These are phyloP conservation scores for Cynara cardunculus DNA, from an alignment of 129 eudicot species.

Conservation along the genomic window DNA sequence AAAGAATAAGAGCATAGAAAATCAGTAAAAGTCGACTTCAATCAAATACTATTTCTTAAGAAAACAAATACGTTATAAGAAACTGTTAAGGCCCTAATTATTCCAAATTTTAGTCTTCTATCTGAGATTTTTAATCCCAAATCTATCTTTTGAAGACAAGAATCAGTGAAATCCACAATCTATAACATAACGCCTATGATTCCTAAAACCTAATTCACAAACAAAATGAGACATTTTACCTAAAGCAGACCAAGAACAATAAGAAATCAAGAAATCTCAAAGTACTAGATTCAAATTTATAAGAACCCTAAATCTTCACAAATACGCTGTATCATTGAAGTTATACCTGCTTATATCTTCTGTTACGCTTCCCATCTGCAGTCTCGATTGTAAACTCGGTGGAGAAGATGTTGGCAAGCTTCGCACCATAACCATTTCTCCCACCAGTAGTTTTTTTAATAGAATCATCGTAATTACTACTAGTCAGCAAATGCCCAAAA, in stretches of 20 bases:
- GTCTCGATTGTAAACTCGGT: conserved; percentile 84
- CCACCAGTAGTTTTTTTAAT: conserved; percentile 96
- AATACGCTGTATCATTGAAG: not conserved
- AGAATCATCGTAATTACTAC: conserved; percentile 84
- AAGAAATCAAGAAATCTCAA: not conserved
- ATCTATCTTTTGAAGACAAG: not conserved
- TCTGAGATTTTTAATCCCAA: not conserved
- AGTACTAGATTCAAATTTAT: not conserved
- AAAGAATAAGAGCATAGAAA: not conserved
- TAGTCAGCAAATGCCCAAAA: conserved; percentile 89
- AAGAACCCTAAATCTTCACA: conserved; percentile 4
- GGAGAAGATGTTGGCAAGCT: conserved; percentile 84
- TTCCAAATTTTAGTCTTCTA: not conserved
- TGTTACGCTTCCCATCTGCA: conserved; percentile 83
- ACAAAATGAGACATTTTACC: not conserved
- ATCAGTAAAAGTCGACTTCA: not conserved
- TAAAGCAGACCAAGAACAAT: not conserved
- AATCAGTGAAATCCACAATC: not conserved
- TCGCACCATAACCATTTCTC: conserved; percentile 92
- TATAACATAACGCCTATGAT: not conserved
- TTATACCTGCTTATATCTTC: conserved; percentile 79
- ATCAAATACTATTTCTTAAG: not conserved
- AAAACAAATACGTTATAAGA: not conserved
- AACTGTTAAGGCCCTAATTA: not conserved
- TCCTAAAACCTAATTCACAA: not conserved